Evolutionary conservation across 306 rosid genomes (phyloP).

Genomic region (Arachis stenosperma): DNA sequence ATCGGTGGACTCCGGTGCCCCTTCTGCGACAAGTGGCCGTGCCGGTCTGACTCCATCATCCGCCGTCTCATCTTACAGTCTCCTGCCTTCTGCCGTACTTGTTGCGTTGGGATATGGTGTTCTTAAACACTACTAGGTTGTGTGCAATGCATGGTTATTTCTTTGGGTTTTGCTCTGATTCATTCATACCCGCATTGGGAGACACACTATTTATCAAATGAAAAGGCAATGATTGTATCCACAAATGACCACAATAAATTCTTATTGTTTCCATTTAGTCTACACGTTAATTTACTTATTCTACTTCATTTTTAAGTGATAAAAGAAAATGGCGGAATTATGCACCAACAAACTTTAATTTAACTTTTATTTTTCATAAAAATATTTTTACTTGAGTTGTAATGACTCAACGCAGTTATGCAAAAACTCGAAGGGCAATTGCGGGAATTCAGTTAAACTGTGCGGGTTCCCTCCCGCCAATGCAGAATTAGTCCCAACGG

Average conservation of each 20-base stretch:
- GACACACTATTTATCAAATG: conserved; percentile 17
- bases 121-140: conserved; percentile 43
- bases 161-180: conserved; percentile 27
- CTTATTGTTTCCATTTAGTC: conserved; percentile 13
- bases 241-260: conserved; percentile 19
- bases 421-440: conserved; percentile 8
- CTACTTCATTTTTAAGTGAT: background rate
- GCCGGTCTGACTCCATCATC: conserved; percentile 70
- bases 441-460: background rate
- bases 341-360: no score
- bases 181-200: conserved; percentile 40
- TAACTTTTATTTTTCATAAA: no score
- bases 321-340: background rate
- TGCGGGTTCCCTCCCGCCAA: conserved; percentile 5
- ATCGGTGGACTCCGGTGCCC: conserved; percentile 51
- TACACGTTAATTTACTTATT: background rate
- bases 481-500: background rate
- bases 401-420: background rate
- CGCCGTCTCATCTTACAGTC: conserved; percentile 47
- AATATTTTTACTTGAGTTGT: no score
- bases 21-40: conserved; percentile 67
- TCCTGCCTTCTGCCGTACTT: conserved; percentile 51
- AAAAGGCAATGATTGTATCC: background rate
- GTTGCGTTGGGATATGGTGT: conserved; percentile 42
- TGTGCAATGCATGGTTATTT: conserved; percentile 29